Percentiles rank a stretch among this genome's conserved stretches.
These are phyloP conservation scores for Penicillium sp. DNA, from an alignment of 2,329 filamentous ascomycete species.

Conservation along the genomic window DNA sequence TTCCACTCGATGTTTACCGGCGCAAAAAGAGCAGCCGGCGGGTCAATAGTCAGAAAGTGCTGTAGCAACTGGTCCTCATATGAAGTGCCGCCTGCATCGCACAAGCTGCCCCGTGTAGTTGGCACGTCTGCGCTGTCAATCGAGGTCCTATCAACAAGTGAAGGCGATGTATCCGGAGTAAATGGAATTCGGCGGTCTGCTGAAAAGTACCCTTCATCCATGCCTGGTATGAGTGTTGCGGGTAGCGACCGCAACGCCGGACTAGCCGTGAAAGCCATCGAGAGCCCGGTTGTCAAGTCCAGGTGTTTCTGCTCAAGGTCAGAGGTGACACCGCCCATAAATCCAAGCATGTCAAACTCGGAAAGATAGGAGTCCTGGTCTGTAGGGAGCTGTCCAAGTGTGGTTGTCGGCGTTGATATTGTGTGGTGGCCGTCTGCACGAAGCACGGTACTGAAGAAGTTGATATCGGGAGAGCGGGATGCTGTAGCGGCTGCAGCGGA, in stretches of 20 bases:
- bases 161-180: conserved; percentile 13
- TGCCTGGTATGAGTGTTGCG: not conserved
- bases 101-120: conserved; percentile 16
- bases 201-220: conserved; percentile 10
- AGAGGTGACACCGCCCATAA: conserved; percentile 36
- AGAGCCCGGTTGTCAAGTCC: conserved; percentile 25
- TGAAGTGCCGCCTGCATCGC: conserved; percentile 15
- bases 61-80: conserved; percentile 31
- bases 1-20: conserved; percentile 33
- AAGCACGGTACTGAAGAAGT: conserved; percentile 29
- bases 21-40: conserved; percentile 32
- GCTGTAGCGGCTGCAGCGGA: not conserved
- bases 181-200: conserved; percentile 8
- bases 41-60: conserved; percentile 26
- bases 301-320: conserved; percentile 35
- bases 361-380: not conserved
- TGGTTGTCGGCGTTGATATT: conserved; percentile 7
- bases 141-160: conserved; percentile 13
- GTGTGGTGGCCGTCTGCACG: conserved; percentile 21
- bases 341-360: conserved; percentile 36
- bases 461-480: conserved; percentile 20
- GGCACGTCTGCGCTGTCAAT: conserved; percentile 13
- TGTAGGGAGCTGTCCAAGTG: conserved; percentile 5
- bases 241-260: conserved; percentile 10
- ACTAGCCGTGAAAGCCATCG: conserved; percentile 12